Base-by-base conservation (phyloP, 495 filamentous ascomycete genomes). In the Penicillium ochrochloron region DNA sequence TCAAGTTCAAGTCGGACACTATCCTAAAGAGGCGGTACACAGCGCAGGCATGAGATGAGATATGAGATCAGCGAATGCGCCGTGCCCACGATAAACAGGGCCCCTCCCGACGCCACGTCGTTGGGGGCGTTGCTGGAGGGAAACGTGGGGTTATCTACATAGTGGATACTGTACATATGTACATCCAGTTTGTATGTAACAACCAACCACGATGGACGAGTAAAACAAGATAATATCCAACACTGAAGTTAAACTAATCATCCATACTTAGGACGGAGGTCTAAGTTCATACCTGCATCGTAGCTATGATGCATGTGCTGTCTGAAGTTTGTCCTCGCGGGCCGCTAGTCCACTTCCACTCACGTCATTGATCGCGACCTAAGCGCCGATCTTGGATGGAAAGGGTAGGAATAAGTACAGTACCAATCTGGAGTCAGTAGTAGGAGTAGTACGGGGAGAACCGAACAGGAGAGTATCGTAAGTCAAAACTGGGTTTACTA, bases 401-500 rank as follows among this genome's bases (percentile, higher is more conserved):
- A 29, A 17, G 48, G 48, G 48, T 5, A 52, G 48, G 48, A 52
- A 52, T 52, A 11, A n/a, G n/a, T n/a, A n/a, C n/a, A n/a, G n/a
- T n/a, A n/a, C n/a, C n/a, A n/a, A n/a, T n/a, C n/a, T n/a, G n/a
- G n/a, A n/a, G n/a, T n/a, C n/a, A n/a, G n/a, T n/a, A n/a, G 48
- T 5, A 52, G 48, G 48, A 52, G 31, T 52, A 51, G 48, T 29
- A 25, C 29, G 48, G 48, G 29, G 48, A 29, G 25, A 29, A 29
- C 11, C 42, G 42, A 29, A 51, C 23, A 19, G 42, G 15, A 17
- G 37, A 12, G 12, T 15, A 27, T 27, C 4, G 25, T 27, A 27
- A 27, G 25, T 27, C 25, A 27, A 27, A 27, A 27, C 25, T 27
- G 25, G 25, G 4, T 27, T n/a, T n/a, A n/a, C n/a, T 27, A 27